These are phyloP conservation scores for Rhodotorula glutinis DNA, from an alignment of 1,284 basidiomycete species.

Conservation along the genomic window DNA sequence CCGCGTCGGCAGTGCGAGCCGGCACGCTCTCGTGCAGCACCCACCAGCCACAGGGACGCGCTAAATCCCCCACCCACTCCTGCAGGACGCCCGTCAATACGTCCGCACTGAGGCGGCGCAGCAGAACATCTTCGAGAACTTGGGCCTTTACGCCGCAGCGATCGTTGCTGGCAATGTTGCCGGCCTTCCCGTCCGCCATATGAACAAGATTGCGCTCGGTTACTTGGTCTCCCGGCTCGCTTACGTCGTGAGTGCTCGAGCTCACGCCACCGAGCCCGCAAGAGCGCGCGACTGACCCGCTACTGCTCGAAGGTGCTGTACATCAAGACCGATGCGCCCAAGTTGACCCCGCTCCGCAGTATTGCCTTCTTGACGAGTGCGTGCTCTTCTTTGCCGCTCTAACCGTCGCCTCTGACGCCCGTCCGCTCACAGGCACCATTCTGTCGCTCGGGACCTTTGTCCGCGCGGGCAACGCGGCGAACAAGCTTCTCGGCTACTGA, in stretches of 20 bases:
- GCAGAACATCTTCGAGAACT: conserved; percentile 23
- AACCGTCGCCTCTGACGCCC: too few species aligned
- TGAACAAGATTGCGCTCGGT: conserved; percentile 16
- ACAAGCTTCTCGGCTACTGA: conserved; percentile 10
- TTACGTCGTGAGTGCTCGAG: conserved; percentile 14
- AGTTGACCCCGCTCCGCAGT: conserved; percentile 11
- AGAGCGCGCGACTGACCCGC: background rate
- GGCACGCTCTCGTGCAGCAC: background rate
- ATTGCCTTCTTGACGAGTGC: conserved; percentile 15
- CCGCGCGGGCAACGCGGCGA: conserved; percentile 13
- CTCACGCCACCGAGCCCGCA: background rate
- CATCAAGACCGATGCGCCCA: conserved; percentile 1
- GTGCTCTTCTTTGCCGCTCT: too few species aligned
- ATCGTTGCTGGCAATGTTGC: conserved; percentile 25
- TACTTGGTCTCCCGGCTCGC: conserved; percentile 13
- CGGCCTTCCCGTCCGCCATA: conserved; percentile 1
- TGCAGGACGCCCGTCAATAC: conserved; percentile 11
- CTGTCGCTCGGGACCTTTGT: conserved; percentile 9
- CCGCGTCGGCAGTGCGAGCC: background rate
- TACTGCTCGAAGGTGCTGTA: conserved; percentile 11
- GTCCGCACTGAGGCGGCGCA: conserved; percentile 21
- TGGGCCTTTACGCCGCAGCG: conserved; percentile 14
- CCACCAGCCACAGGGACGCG: background rate
- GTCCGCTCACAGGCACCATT: background rate
- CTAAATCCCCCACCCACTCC: background rate